Evolutionary conservation across 2,329 filamentous ascomycete genomes (phyloP), one percentile per base, ranked within the genome.

Genomic region (Westerdykella ornata): DNA sequence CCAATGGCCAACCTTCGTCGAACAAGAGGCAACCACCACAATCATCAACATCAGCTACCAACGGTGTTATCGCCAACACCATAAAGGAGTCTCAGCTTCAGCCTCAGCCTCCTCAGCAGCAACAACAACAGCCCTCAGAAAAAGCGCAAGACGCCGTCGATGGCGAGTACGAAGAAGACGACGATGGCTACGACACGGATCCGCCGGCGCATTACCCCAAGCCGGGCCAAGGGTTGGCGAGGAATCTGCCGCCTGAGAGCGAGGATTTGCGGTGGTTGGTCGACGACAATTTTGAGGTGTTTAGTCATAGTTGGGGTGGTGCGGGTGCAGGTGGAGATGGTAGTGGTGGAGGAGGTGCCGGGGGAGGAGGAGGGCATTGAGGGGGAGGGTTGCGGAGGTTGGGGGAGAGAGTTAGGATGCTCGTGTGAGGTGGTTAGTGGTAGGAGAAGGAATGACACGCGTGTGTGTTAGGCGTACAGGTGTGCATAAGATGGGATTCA

Each of bases 231-330:
- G 81, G 81, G 2, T 67, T 84, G 5, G 70, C 68, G 48, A 44
- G 65, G 19, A 73, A 70, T 17, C 56, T 83, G 15, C 71, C 74
- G 5, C 71, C 73, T 1, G 76, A 82, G 48, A 70, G 70, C 14
- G 73, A 78, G 18, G 80, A 84, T 55, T 51, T 81, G 30, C 71
- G 78, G 43, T 81, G 80, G 68, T 59, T 84, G 17, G 73, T 79
- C 6, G 81, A 84, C 50, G 76, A 80, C 37, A 72, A 75, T 31
- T 73, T 72, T 51, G 68, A 70, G 16, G 78, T 77, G 0, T 81
- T 81, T 52, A 79, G 73, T 46, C 76, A 81, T 46, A 51, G 53
- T 7, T 65, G 59, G 58, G 62, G 60, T 37, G 61, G 61, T 1
- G n/a, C n/a, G n/a, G n/a, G n/a, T n/a, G n/a, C n/a, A n/a, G n/a